Evolutionary conservation across 129 eudicot genomes (phyloP).

Genomic region (Helichrysum umbraculigerum): DNA sequence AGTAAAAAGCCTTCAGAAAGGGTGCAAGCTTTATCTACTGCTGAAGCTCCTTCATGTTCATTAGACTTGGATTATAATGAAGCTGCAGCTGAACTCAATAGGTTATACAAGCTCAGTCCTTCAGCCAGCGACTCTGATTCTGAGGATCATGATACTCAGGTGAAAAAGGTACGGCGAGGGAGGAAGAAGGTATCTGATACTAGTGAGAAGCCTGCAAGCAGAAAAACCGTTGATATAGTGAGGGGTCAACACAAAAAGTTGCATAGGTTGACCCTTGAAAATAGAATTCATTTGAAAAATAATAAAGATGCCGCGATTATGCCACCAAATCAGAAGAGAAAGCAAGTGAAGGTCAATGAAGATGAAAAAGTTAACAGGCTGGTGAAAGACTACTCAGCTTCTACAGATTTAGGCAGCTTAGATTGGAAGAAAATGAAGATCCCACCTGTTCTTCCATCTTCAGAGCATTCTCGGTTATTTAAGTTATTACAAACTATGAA

Average conservation of each 20-base stretch:
- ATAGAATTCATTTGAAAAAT: constrained; percentile 65
- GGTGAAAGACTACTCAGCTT: constrained; percentile 65
- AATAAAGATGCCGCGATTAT: constrained; percentile 46
- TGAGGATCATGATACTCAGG: constrained; percentile 37
- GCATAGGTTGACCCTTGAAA: constrained; percentile 74
- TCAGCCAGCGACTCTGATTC: constrained; percentile 40
- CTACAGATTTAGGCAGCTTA: constrained; percentile 65
- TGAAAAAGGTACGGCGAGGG: constrained; percentile 40
- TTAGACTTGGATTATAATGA: constrained; percentile 74
- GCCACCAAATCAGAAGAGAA: constrained; percentile 43
- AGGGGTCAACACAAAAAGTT: constrained; percentile 52
- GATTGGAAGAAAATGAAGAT: constrained; percentile 99
- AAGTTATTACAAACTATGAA: constrained; percentile 86
- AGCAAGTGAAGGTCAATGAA: constrained; percentile 41
- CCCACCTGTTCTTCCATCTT: constrained; percentile 92
- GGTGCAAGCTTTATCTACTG: constrained; percentile 58
- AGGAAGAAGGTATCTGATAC: constrained; percentile 51
- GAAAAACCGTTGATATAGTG: constrained; percentile 40
- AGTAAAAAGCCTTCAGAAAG: constrained; percentile 52
- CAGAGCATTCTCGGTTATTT: constrained; percentile 80
- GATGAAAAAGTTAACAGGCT: constrained; percentile 62
- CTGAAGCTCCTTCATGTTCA: constrained; percentile 58
- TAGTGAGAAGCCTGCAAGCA: constrained; percentile 36
- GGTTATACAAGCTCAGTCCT: constrained; percentile 73
- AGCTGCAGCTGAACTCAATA: constrained; percentile 87